Conservation (phyloP, 208 protist genomes). For the Wallacemonas collosoma region DNA sequence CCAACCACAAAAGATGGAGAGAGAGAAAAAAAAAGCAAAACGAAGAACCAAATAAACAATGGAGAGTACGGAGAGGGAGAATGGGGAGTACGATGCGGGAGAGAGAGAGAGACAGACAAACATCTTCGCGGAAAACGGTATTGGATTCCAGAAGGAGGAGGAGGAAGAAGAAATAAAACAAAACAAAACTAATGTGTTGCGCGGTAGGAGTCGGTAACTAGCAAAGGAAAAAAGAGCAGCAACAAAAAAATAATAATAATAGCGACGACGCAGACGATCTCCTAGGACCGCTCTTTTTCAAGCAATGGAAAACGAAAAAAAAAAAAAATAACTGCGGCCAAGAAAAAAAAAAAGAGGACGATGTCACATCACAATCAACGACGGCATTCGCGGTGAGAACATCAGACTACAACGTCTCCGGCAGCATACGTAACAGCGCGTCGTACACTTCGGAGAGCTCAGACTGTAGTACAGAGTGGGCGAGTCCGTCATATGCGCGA, state of each 20-base stretch:
- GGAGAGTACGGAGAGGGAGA: background rate
- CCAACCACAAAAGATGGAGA: too few relatives aligned
- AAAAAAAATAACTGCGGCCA: too few relatives aligned
- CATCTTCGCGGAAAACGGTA: background rate
- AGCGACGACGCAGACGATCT: too few relatives aligned
- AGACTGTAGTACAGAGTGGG: background rate
- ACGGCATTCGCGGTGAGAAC: too few relatives aligned
- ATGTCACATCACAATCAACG: too few relatives aligned
- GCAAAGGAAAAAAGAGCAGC: too few relatives aligned
- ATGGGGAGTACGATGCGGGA: background rate
- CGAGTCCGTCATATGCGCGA: slow-evolving; percentile 54
- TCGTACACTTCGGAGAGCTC: background rate
- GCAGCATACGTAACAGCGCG: background rate
- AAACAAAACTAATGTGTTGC: background rate
- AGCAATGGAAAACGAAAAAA: too few relatives aligned
- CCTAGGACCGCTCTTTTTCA: too few relatives aligned
- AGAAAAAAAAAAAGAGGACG: too few relatives aligned
- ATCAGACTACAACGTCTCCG: background rate
- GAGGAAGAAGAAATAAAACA: background rate
- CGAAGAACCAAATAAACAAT: background rate
- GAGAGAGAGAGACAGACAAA: background rate
- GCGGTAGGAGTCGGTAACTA: too few relatives aligned
- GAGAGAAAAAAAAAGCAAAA: slow-evolving; percentile 5
- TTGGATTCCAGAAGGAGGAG: background rate
- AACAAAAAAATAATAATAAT: too few relatives aligned